Percentiles rank a stretch among this genome's conserved stretches.
Evolutionary conservation across 305 asterid genomes (phyloP).

Genomic region (Andrographis paniculata): DNA sequence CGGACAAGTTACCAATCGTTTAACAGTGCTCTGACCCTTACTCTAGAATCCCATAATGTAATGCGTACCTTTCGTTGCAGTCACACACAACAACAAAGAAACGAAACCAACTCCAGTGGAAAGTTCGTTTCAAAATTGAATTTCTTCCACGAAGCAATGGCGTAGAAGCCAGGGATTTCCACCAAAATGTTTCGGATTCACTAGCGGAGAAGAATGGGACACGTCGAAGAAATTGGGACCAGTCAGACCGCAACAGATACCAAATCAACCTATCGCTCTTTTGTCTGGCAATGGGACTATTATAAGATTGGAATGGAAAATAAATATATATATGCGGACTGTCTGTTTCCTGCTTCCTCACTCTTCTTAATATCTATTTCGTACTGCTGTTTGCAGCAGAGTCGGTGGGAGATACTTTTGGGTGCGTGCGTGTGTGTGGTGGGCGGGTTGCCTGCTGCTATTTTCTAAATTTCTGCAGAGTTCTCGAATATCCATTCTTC

Average conservation of each 20-base stretch:
- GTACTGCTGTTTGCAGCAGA: constrained; percentile 1
- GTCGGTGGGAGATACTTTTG: constrained; percentile 1
- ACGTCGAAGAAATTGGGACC: constrained; percentile 28
- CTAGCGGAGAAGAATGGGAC: constrained; percentile 25
- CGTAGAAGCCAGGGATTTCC: no score
- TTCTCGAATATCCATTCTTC: neutral
- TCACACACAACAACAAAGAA: no score
- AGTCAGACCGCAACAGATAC: constrained; percentile 4
- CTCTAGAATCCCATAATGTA: no score
- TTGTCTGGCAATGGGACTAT: neutral
- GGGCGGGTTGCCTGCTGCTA: constrained; percentile 1
- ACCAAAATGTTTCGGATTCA: constrained; percentile 16
- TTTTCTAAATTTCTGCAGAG: constrained; percentile 13
- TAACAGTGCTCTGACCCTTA: no score
- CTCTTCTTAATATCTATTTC: constrained; percentile 16
- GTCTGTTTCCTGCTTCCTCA: constrained; percentile 3
- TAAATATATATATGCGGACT: constrained; percentile 4
- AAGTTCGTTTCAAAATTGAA: no score
- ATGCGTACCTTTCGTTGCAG: no score
- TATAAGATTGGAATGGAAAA: neutral
- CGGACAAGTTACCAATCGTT: no score
- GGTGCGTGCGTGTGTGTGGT: neutral
- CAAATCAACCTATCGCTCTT: neutral
- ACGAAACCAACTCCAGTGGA: no score
- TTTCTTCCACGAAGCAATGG: no score